Evolutionary conservation across 1,139 yeast species (phyloP), one percentile per base, ranked within the genome.

Genomic region (Taphrina deformans): DNA sequence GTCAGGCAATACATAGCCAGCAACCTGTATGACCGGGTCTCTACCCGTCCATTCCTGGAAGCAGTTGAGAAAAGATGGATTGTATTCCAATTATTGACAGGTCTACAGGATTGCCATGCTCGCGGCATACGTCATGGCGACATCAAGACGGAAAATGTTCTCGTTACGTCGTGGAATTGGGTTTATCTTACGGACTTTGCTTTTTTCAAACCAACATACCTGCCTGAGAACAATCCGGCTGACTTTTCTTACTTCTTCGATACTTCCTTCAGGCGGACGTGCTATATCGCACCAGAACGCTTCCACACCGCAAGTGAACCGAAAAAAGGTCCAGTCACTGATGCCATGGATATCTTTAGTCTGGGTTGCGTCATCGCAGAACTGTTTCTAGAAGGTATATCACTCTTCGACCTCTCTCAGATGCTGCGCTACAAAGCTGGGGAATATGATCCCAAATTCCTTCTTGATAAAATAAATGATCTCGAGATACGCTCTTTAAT

Each of bases 191-290:
- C 90, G 0, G 99, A 95, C 75, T 92, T 93, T 77, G 88, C 97
- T 1, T 80, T 85, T 1, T 84, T 83, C 73, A 95, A 95, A 74
- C 99, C 99, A 0, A 86, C 85, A 0, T 86, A 81, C 71, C 77
- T 95, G 31, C 98, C 98, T 0, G 97, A 89, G 70, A 96, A 91
- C 71, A 93, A 95, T 72, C 98, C 98, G 0, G 89, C 93, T n/a
- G 93, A 88, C 70, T 93, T 88, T 72, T 85, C 96, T 0, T 93
- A 92, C 73, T 95, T 86, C 74, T 95, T 91, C 74, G 98, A 93
- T 76, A 88, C 93, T 2, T 88, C 96, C 1, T 90, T 85, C 72
- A 79, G 98, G 69, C 80, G 97, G 71, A 83, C 86, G 2, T 93
- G 99, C 75, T 93, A 92, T 74, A 76, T 95, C 61, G 98, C 99